Conservation (phyloP, 140 eudicot species). For the Stevia rebaudiana region DNA sequence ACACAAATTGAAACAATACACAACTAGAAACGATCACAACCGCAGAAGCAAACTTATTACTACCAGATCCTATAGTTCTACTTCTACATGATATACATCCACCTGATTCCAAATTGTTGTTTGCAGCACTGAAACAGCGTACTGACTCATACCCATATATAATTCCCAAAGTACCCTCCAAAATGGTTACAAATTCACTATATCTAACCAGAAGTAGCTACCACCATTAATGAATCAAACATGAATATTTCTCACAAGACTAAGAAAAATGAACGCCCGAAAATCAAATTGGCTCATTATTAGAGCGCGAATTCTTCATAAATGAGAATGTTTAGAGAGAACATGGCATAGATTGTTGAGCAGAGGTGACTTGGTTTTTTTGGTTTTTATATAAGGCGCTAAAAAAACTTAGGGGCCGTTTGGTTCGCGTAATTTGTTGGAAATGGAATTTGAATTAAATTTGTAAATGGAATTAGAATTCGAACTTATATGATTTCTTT, state of each 20-base stretch:
- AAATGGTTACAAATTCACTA: neutral
- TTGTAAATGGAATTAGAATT: too few relatives aligned
- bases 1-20: too few relatives aligned
- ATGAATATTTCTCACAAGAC: neutral
- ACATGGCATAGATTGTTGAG: neutral
- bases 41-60: too few relatives aligned
- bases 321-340: neutral
- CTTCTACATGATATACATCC: too few relatives aligned
- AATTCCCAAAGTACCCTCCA: neutral
- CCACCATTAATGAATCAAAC: neutral
- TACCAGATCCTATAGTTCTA: too few relatives aligned
- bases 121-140: constrained; percentile 12
- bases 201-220: neutral
- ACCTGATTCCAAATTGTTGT: constrained; percentile 18
- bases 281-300: neutral
- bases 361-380: neutral
- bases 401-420: too few relatives aligned
- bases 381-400: neutral
- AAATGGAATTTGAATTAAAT: too few relatives aligned
- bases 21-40: too few relatives aligned
- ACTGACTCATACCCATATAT: neutral
- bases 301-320: neutral
- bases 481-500: too few relatives aligned
- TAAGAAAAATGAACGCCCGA: neutral
- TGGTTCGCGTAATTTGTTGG: too few relatives aligned